Evolutionary conservation across 768 basidiomycete genomes (phyloP).

Genomic region (Termitomyces heimii): DNA sequence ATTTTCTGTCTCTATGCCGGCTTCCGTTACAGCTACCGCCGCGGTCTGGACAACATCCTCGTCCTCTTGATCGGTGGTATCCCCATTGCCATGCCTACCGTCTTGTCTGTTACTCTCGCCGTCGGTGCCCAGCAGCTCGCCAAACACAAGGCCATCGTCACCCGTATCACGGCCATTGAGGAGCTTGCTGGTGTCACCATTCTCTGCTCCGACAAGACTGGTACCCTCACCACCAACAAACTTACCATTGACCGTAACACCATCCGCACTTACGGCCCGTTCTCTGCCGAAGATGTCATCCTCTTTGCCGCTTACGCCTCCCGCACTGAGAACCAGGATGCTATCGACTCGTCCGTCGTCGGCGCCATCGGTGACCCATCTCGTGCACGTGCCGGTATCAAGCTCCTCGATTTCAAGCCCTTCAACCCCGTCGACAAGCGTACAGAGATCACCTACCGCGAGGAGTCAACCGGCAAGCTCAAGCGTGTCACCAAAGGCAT

Average conservation of each 20-base stretch:
- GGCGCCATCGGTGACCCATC: constrained; percentile 64
- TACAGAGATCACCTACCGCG: constrained; percentile 96
- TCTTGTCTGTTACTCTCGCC: constrained; percentile 95
- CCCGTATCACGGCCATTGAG: constrained; percentile 98
- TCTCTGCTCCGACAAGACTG: constrained; percentile 98
- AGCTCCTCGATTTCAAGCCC: constrained; percentile 97
- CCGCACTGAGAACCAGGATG: constrained; percentile 98
- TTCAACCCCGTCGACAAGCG: constrained; percentile 99
- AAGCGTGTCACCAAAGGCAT: constrained; percentile 99
- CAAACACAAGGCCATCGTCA: constrained; percentile 99
- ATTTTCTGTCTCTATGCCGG: constrained; percentile 91
- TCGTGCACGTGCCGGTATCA: constrained; percentile 87
- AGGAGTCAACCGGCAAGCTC: constrained; percentile 89
- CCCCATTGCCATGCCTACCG: constrained; percentile 99
- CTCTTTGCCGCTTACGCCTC: constrained; percentile 94
- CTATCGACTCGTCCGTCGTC: constrained; percentile 88
- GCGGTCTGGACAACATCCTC: constrained; percentile 94
- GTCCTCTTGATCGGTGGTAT: constrained; percentile 99
- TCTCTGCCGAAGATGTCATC: constrained; percentile 86
- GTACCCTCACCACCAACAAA: constrained; percentile 98
- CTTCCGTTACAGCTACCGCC: constrained; percentile 87
- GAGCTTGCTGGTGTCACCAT: constrained; percentile 98
- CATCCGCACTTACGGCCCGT: constrained; percentile 85
- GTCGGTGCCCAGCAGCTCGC: constrained; percentile 98
- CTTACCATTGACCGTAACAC: constrained; percentile 94